These are phyloP conservation scores for Tolypocladium amazonense DNA, from an alignment of 2,329 filamentous ascomycete species.

Conservation along the genomic window DNA sequence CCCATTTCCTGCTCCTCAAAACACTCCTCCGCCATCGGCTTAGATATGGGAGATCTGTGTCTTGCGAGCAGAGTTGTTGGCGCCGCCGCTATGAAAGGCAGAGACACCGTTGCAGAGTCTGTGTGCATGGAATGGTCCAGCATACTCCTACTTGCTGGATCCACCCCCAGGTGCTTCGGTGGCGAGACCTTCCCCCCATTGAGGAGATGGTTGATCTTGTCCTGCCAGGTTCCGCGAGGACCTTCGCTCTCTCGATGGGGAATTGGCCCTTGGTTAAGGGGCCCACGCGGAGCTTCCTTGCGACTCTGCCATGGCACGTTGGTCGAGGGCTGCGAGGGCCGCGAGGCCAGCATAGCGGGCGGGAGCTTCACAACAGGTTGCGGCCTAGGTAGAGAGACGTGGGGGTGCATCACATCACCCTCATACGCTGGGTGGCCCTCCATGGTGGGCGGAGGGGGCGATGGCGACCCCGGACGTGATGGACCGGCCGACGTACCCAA, in stretches of 20 bases:
- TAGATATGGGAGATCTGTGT: slow-evolving; percentile 41
- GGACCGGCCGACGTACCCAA: slow-evolving; percentile 23
- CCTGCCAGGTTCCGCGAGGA: slow-evolving; percentile 56
- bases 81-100: slow-evolving; percentile 34
- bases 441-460: slow-evolving; percentile 62
- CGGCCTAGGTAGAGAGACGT: slow-evolving; percentile 58
- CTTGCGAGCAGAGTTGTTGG: slow-evolving; percentile 20
- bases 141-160: slow-evolving; percentile 56
- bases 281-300: slow-evolving; percentile 17
- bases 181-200: slow-evolving; percentile 53
- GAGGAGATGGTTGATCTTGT: slow-evolving; percentile 71
- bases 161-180: slow-evolving; percentile 49
- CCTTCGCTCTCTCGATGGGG: slow-evolving; percentile 20
- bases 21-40: slow-evolving; percentile 66
- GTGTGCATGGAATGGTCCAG: slow-evolving; percentile 43
- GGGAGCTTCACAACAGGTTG: slow-evolving; percentile 75
- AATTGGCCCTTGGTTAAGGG: slow-evolving; percentile 10
- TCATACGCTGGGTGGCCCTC: slow-evolving; percentile 63
- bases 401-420: slow-evolving; percentile 52
- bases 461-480: slow-evolving; percentile 45
- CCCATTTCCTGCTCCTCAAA: slow-evolving; percentile 76
- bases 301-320: slow-evolving; percentile 25
- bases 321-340: slow-evolving; percentile 12
- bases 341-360: slow-evolving; percentile 30
- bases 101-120: slow-evolving; percentile 57